Conservation (phyloP, 2,329 filamentous ascomycete species). For the Penicillium sp. region DNA sequence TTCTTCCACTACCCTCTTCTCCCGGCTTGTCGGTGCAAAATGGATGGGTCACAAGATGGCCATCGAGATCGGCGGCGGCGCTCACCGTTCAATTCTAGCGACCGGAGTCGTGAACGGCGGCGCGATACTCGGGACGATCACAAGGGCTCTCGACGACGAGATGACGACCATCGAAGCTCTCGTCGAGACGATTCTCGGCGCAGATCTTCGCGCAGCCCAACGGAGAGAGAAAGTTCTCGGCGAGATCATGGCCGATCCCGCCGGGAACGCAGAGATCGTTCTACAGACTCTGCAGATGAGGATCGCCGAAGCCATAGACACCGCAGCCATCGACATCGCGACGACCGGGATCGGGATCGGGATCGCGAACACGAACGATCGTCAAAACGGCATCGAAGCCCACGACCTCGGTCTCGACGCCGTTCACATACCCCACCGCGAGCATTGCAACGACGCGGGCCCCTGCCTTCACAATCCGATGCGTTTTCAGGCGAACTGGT, state of each 20-base stretch:
- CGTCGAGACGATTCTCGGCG: constrained; percentile 27
- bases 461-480: constrained; percentile 51
- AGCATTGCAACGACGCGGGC: constrained; percentile 38
- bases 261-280: constrained; percentile 29
- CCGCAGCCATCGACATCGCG: constrained; percentile 31
- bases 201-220: constrained; percentile 32
- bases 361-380: constrained; percentile 27
- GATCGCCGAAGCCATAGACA: constrained; percentile 32
- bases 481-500: constrained; percentile 43
- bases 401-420: constrained; percentile 29
- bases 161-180: constrained; percentile 31
- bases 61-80: constrained; percentile 23
- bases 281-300: constrained; percentile 25
- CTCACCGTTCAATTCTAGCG: constrained; percentile 25
- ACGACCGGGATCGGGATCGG: constrained; percentile 27
- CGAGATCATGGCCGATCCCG: constrained; percentile 26
- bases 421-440: constrained; percentile 31
- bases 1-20: neutral
- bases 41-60: constrained; percentile 31
- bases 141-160: constrained; percentile 30
- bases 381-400: constrained; percentile 27
- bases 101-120: constrained; percentile 26
- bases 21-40: constrained; percentile 12
- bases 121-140: constrained; percentile 26
- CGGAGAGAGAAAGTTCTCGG: constrained; percentile 21